These are phyloP conservation scores for Alternaria alternata DNA, from an alignment of 2,329 filamentous ascomycete genomes.

Conservation along the genomic window DNA sequence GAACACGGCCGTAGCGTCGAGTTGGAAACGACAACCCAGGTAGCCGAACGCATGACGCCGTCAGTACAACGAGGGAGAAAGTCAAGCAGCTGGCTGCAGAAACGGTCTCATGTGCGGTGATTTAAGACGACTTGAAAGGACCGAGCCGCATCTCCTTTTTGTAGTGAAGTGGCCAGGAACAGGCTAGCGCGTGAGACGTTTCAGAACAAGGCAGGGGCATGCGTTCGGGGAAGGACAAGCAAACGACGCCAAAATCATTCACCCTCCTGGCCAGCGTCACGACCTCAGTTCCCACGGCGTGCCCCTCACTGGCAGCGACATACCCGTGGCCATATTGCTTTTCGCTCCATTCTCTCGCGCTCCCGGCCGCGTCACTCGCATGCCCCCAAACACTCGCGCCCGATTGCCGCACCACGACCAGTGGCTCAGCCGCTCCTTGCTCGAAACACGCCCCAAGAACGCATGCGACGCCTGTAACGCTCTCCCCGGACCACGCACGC, in stretches of 20 bases:
- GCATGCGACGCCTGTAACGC: slow-evolving; percentile 26
- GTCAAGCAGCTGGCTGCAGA: neutral
- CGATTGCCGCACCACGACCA: slow-evolving; percentile 25
- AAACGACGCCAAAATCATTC: slow-evolving; percentile 26
- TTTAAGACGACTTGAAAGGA: slow-evolving; percentile 10
- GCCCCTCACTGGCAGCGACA: neutral
- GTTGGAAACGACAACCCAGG: neutral
- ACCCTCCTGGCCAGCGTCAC: slow-evolving; percentile 9
- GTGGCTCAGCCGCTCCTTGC: slow-evolving; percentile 25
- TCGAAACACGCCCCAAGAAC: slow-evolving; percentile 12
- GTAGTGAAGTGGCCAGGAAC: slow-evolving; percentile 19
- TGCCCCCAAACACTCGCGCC: slow-evolving; percentile 31
- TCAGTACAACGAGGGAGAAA: neutral
- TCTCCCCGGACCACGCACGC: slow-evolving; percentile 23
- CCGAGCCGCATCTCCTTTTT: slow-evolving; percentile 28
- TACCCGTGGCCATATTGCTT: slow-evolving; percentile 1
- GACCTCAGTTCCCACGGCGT: slow-evolving; percentile 2
- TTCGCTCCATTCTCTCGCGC: slow-evolving; percentile 6
- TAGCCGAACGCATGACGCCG: neutral
- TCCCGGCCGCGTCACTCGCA: slow-evolving; percentile 18
- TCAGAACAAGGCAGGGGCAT: slow-evolving; percentile 21
- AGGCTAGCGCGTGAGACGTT: slow-evolving; percentile 26
- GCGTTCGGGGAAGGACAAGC: slow-evolving; percentile 17
- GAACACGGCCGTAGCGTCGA: neutral
- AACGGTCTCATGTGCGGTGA: neutral